Base-by-base conservation (phyloP, 176 grass and related monocot genomes). In the Elymus sibiricus region DNA sequence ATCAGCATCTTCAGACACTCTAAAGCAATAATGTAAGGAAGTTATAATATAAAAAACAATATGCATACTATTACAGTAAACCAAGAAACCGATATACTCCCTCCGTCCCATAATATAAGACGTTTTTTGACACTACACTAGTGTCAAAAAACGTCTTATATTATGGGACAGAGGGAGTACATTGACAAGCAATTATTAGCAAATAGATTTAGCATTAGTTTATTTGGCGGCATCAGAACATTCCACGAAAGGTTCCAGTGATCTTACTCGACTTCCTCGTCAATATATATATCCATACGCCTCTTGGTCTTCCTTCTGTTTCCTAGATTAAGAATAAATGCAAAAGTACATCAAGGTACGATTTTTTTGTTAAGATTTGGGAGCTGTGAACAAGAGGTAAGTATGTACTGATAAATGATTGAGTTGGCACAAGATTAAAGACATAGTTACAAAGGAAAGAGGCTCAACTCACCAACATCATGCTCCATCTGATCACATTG, bases 181-280 rank as follows among this genome's bases (percentile, higher is more conserved):
- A 53, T 80, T 26, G 9, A n/a, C 28, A 67, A 76, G 35, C 19
- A 44, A 31, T 46, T 60, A 34, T 21, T 16, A 58, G 42, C 2
- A 37, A 79, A 78, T 11, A 34, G 5, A 77, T 51, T 49, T 53
- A 78, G 40, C 29, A 64, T 49, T 35, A 77, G 6, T 58, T 84
- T 73, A 29, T 62, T 63, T 26, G 21, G 65, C 71, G 10, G 53
- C 26, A 79, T 71, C 29, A 59, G 19, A 28, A 16, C 51, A 51
- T 81, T 51, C 55, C 9, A 67, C 43, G 24, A 14, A 11, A 69
- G 19, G 11, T 47, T 53, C n/a, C 49, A 49, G 26, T 22, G 81
- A 82, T 51, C 95, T 86, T 98, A 95, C 95, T 95, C 92, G 6
- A 88, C 95, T 93, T 95, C 95, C 34, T 88, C 90, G 26, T 96